Evolutionary conservation across 768 basidiomycete species (phyloP).

Genomic region (Mycena crocata): DNA sequence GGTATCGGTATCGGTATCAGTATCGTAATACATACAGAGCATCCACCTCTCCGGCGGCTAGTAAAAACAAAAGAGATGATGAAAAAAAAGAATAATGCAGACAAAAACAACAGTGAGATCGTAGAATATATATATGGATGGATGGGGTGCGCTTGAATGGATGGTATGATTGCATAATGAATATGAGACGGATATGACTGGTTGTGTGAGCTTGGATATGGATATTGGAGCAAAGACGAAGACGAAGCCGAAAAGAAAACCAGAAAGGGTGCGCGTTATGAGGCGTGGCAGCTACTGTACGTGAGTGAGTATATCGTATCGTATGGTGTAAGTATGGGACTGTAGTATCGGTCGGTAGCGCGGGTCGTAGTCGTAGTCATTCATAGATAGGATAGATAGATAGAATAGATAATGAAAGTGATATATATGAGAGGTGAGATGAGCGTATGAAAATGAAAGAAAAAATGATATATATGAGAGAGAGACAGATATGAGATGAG

Average conservation of each 20-base stretch:
- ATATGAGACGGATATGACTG: too few species aligned
- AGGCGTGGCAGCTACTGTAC: too few species aligned
- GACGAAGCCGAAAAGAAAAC: too few species aligned
- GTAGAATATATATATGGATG: constrained; percentile 12
- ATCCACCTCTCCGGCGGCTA: constrained; percentile 18
- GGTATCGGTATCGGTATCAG: too few species aligned
- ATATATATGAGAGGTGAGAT: constrained; percentile 11
- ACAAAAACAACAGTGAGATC: background rate
- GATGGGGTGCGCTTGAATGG: background rate
- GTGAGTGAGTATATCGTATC: background rate
- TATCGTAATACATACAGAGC: constrained; percentile 26
- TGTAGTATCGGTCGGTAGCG: background rate
- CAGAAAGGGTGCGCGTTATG: too few species aligned
- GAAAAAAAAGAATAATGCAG: background rate
- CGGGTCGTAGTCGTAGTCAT: background rate
- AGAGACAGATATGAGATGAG: constrained; percentile 6
- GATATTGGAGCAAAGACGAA: too few species aligned
- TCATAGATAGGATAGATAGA: constrained; percentile 3
- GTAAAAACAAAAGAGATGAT: constrained; percentile 24
- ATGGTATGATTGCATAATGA: too few species aligned
- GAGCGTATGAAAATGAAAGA: constrained; percentile 2
- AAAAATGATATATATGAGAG: constrained; percentile 1
- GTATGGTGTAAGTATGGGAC: background rate
- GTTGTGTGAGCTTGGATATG: too few species aligned
- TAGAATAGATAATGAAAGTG: constrained; percentile 3